Base-by-base conservation (phyloP, 31 red algal species). In the Bonnemaisonia californica region DNA sequence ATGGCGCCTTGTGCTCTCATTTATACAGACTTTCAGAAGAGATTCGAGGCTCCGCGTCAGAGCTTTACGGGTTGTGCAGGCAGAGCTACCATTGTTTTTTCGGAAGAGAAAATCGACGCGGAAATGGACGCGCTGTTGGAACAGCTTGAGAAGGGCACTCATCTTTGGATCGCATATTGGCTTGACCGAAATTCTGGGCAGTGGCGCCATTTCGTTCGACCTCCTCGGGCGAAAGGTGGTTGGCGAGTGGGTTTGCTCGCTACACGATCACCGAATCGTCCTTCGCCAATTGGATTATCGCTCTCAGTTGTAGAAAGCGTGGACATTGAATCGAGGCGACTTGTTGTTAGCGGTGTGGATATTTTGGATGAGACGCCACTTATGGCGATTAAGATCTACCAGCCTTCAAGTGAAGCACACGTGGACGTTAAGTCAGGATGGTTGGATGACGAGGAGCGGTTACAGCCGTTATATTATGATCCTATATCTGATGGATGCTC, bases 21-120 rank as follows among this genome's bases (percentile, higher is more conserved):
- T 27, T 93, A 93, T 62, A 82, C 82, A 23, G 51, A 47, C 28
- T 93, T 93, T 69, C 78, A 74, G 11, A 93, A 93, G 69, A 75
- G 90, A 36, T 93, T 86, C 62, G 90, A 93, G 76, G 90, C 90
- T 2, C 90, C 90, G 39, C 75, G 90, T n/a, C 90, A 93, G 56
- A 85, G 82, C 60, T 87, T 93, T 77, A 80, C 68, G 9, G 82
- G 77, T 38, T 37, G 27, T 21, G 76, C 76, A 34, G 68, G 63
- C 28, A 48, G 40, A 41, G 85, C 85, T 8, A 61, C 68, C 13
- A 56, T 71, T 9, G 64, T 70, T 41, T 40, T 88, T 36, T 39
- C 65, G 47, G 28, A 71, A 28, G 48, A 79, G 2, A 0, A 34
- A 2, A 55, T 69, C 19, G 26, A 9, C 2, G 27, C 21, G 5